Base-by-base conservation (phyloP, 192 early-diverging fungal genomes). In the Gaertneriomyces sp. region DNA sequence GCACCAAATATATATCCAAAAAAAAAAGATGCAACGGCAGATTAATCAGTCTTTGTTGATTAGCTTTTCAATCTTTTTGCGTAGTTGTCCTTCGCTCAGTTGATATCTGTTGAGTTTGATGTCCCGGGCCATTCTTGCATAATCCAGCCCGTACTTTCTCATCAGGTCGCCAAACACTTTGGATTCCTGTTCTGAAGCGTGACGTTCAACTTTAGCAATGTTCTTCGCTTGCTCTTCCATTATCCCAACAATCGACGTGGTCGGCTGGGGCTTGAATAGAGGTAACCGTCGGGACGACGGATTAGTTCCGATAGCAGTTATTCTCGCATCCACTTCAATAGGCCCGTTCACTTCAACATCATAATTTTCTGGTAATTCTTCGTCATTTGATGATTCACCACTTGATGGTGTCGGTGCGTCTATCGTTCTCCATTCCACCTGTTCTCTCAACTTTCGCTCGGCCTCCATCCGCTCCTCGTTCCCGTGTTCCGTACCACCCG, bases 71-170 rank as follows among this genome's bases (percentile, higher is more conserved):
- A 81, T 69, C 60, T 75, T 79, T 20, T 73, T 67, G 53, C 66
- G 58, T 47, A 84, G 63, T 66, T 84, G 82, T 2, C 77, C 77
- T 0, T 63, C 73, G 3, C 77, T 62, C 42, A 84, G 70, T 66
- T 81, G 79, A 53, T 79, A 84, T 44, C 51, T 40, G 66, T 84
- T 84, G 17, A 81, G 57, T 58, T 76, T 77, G 38, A 63, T 50
- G 56, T 84, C 82, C 68, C 77, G 63, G 10, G 69, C 59, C 82
- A 84, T 84, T 4, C 70, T 70, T 8, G 69, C 64, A 53, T 75
- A 84, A 49, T 84, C 75, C 50, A 66, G 58, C 12, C 68, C 71
- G 53, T 84, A 64, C 66, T 79, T 81, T 33, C 45, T 55, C 4
- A 70, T 17, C 66, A 84, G 58, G 46, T 49, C 63, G 53, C 16